Evolutionary conservation across 2,329 filamentous ascomycete species (phyloP), one percentile per base, ranked within the genome.

Genomic region (Coniochaeta sp.): DNA sequence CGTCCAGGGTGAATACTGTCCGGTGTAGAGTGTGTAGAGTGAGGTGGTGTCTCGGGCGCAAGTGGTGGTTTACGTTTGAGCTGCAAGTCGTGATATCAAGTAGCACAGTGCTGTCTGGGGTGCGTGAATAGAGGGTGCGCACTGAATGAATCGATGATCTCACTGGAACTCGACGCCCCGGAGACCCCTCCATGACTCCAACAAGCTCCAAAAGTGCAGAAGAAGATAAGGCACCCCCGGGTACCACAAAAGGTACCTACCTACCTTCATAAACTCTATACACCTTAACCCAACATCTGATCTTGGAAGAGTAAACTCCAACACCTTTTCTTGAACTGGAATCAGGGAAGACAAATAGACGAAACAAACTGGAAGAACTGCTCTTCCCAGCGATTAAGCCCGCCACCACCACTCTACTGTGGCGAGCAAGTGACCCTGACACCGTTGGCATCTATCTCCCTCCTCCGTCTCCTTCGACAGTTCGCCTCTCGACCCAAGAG

Each of bases 141-240:
- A 28, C 47, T 52, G 30, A 24, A 24, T 52, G 47, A 52, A 52
- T 26, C 5, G 47, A 52, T 52, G 24, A 52, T 52, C 47, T 52
- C 47, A 52, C 47, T 52, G 47, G 24, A 30, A n/a, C 47, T 4
- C 22, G 47, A 28, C 7, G 14, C 47, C 7, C 34, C 9, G 47
- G 47, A 52, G 47, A 52, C 47, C 47, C 47, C 47, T 52, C 47
- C 47, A n/a, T n/a, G n/a, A n/a, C n/a, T n/a, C n/a, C n/a, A n/a
- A n/a, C n/a, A 30, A 52, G 5, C 47, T 52, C 26, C 47, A 52
- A 30, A 47, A 17, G n/a, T 3, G 19, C 8, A 40, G 7, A 14
- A 47, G n/a, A 24, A 47, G 42, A 36, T 40, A 24, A 22, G 8
- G 9, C 9, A 8, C 10, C 4, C 38, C 38, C 2, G 12, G n/a